Conservation (phyloP, 805 yeast species). For the Teunomyces barrocoloradensis region DNA sequence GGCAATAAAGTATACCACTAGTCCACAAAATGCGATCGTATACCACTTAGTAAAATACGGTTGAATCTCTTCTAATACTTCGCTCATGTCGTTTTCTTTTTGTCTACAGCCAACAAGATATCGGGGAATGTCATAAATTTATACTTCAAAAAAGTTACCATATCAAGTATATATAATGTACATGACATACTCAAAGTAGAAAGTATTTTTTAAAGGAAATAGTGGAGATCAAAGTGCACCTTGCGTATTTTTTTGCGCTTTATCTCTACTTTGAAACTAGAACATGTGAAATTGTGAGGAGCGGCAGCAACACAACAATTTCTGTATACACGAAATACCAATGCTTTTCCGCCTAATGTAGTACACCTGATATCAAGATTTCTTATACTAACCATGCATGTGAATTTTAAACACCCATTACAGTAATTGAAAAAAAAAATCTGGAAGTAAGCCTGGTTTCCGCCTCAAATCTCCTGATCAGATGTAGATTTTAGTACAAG, state of each 20-base stretch:
- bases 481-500: no score
- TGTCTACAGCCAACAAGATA: neutral
- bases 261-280: neutral
- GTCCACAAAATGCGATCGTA: neutral
- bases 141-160: neutral
- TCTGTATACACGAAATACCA: no score
- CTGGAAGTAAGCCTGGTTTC: no score
- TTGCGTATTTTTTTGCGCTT: neutral
- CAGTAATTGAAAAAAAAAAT: no score
- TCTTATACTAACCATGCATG: no score
- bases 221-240: neutral
- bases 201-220: neutral
- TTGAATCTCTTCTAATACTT: neutral
- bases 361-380: no score
- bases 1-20: neutral
- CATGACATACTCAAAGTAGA: neutral
- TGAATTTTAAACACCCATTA: no score
- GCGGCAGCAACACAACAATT: no score
- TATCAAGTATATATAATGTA: neutral
- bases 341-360: no score
- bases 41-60: conserved; percentile 5
- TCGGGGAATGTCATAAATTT: neutral
- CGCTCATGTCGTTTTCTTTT: neutral
- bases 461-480: no score
- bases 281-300: neutral